Evolutionary conservation across 176 grass and related monocot species (phyloP).

Genomic region (Oryza brachyantha): DNA sequence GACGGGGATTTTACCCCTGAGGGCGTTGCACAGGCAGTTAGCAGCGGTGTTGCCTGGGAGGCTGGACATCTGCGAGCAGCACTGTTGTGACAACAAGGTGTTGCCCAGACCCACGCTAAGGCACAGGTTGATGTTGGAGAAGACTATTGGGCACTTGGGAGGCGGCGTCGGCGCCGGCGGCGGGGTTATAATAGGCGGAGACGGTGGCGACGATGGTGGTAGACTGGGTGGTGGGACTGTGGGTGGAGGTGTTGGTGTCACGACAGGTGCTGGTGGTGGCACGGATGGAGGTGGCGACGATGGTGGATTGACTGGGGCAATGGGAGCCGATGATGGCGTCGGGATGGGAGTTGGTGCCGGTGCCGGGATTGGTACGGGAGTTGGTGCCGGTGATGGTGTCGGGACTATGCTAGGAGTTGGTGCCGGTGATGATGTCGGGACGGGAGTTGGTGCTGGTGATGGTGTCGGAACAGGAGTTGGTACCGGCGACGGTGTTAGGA

Average conservation of each 20-base stretch:
- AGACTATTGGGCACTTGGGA: not conserved
- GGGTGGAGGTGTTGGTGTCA: not conserved
- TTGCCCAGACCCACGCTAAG: fast-evolving
- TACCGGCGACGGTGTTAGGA: too few relatives aligned
- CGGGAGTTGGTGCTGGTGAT: too few relatives aligned
- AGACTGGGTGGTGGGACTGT: too few relatives aligned
- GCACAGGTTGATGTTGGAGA: not conserved
- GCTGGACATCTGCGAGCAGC: not conserved
- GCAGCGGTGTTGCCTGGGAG: not conserved
- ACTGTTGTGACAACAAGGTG: fast-evolving
- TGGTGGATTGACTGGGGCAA: not conserved
- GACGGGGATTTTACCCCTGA: not conserved
- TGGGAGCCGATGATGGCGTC: too few relatives aligned
- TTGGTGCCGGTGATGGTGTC: too few relatives aligned
- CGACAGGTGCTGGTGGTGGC: not conserved
- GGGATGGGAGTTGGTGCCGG: too few relatives aligned
- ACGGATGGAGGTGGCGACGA: not conserved
- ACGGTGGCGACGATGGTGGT: not conserved
- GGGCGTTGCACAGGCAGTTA: not conserved
- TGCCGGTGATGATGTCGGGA: too few relatives aligned
- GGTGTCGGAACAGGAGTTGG: too few relatives aligned
- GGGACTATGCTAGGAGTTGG: too few relatives aligned
- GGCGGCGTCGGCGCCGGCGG: not conserved
- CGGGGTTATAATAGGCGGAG: too few relatives aligned
- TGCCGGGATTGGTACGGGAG: too few relatives aligned